A percentile compares a stretch with the other conserved stretches of the same genome.
Conservation (phyloP, 164 flowering plant species). For the Aristolochia fimbriata region DNA sequence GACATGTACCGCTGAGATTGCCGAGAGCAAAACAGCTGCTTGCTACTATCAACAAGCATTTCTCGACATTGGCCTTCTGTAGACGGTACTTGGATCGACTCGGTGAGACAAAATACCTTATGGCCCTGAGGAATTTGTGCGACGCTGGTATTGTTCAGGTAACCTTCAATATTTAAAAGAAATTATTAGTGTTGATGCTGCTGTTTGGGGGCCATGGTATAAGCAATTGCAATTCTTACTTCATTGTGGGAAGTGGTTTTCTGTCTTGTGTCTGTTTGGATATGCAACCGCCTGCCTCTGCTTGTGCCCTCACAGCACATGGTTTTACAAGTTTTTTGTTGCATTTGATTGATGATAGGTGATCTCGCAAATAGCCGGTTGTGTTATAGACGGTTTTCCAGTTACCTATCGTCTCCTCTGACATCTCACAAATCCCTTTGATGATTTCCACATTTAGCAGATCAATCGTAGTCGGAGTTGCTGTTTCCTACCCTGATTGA, state of each 20-base stretch:
- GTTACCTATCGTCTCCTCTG: too few relatives aligned
- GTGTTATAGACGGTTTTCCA: too few relatives aligned
- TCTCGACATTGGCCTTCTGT: slow-evolving; percentile 95
- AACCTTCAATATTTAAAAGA: slow-evolving; percentile 1
- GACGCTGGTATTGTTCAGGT: slow-evolving; percentile 95
- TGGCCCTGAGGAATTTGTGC: slow-evolving; percentile 91
- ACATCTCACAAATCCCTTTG: too few relatives aligned
- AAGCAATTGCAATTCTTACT: not conserved
- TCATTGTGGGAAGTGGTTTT: not conserved
- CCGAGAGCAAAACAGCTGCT: slow-evolving; percentile 92
- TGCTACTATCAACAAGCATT: slow-evolving; percentile 87
- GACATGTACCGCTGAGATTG: slow-evolving; percentile 78
- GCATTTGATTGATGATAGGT: too few relatives aligned
- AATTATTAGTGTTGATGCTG: not conserved
- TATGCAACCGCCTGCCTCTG: not conserved
- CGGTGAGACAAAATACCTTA: slow-evolving; percentile 88
- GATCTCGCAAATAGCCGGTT: too few relatives aligned
- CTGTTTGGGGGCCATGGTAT: not conserved
- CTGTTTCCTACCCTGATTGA: too few relatives aligned
- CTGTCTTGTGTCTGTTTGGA: not conserved
- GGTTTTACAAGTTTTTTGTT: too few relatives aligned
- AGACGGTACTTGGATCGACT: slow-evolving; percentile 87
- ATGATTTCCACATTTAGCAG: too few relatives aligned
- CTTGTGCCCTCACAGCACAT: too few relatives aligned
- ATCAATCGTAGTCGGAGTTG: too few relatives aligned